Conservation (phyloP, 345 rosid species). For the Luvunga scandens region DNA sequence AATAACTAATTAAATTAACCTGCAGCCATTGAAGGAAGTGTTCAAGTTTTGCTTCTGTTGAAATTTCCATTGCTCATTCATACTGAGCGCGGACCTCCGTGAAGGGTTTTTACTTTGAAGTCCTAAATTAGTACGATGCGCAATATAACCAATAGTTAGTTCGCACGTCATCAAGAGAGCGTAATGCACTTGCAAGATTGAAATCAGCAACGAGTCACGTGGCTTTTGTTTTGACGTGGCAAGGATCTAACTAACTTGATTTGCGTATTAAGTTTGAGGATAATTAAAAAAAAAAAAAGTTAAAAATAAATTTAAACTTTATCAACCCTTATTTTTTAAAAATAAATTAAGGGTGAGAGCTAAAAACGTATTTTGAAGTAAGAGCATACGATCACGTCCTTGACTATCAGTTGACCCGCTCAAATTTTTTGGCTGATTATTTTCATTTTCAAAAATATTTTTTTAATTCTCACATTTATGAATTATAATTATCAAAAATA, state of each 20-base stretch:
- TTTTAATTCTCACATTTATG: no score
- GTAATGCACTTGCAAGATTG: background rate
- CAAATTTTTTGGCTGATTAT: no score
- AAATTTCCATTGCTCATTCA: constrained; percentile 31
- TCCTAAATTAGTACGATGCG: background rate
- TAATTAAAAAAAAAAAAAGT: no score
- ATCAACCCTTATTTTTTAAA: no score
- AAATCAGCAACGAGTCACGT: background rate
- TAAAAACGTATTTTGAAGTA: background rate
- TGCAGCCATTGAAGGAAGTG: constrained; percentile 62
- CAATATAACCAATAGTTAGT: background rate
- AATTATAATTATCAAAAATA: no score
- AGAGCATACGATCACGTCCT: background rate
- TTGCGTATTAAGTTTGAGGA: background rate
- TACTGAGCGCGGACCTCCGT: background rate
- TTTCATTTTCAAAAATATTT: no score
- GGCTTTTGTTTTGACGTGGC: background rate
- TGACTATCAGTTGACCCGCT: no score
- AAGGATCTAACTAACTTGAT: background rate
- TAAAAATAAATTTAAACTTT: no score
- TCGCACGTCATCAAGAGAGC: background rate
- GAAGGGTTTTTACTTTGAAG: background rate
- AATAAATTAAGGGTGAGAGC: no score
- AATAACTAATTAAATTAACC: constrained; percentile 28
- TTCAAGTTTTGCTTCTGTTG: constrained; percentile 49